These are phyloP conservation scores for Lactarius tabidus DNA, from an alignment of 768 basidiomycete species.

Conservation along the genomic window DNA sequence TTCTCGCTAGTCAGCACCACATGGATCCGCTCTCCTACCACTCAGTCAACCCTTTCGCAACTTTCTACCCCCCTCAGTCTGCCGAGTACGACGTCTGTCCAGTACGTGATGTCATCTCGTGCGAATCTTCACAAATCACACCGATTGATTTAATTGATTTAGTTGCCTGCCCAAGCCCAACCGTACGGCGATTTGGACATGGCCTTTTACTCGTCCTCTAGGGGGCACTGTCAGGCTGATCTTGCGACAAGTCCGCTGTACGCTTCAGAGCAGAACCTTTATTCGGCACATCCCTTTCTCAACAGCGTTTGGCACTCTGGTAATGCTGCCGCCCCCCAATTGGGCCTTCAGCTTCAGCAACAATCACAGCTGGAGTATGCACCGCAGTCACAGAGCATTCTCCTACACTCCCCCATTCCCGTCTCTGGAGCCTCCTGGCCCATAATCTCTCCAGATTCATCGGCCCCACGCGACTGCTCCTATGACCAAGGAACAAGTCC, in stretches of 20 bases:
- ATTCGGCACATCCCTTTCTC: slow-evolving; percentile 11
- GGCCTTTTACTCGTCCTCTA: slow-evolving; percentile 8
- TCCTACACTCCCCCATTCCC: slow-evolving; percentile 24
- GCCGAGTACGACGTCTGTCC: slow-evolving; percentile 14
- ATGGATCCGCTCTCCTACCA: slow-evolving; percentile 21
- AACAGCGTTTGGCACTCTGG: slow-evolving; percentile 18
- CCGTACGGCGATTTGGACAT: slow-evolving; percentile 13
- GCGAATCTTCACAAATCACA: neutral
- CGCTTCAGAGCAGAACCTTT: slow-evolving; percentile 6
- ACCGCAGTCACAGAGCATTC: slow-evolving; percentile 13
- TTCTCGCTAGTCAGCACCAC: slow-evolving; percentile 2
- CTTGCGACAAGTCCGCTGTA: slow-evolving; percentile 2
- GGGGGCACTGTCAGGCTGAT: slow-evolving; percentile 9
- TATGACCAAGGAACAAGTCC: neutral
- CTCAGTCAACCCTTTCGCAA: slow-evolving; percentile 17
- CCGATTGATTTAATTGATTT: slow-evolving; percentile 1
- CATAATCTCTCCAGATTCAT: slow-evolving; percentile 13
- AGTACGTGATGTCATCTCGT: neutral
- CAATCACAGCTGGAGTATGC: slow-evolving; percentile 9
- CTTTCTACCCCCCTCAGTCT: slow-evolving; percentile 19
- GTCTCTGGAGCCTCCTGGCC: slow-evolving; percentile 21
- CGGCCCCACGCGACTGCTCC: slow-evolving; percentile 5
- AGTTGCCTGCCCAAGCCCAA: slow-evolving; percentile 19
- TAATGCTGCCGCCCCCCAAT: slow-evolving; percentile 3
- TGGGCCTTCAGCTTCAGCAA: neutral